These are phyloP conservation scores for Juncus effusus DNA, from an alignment of 176 grass and related monocot genomes.

Conservation along the genomic window DNA sequence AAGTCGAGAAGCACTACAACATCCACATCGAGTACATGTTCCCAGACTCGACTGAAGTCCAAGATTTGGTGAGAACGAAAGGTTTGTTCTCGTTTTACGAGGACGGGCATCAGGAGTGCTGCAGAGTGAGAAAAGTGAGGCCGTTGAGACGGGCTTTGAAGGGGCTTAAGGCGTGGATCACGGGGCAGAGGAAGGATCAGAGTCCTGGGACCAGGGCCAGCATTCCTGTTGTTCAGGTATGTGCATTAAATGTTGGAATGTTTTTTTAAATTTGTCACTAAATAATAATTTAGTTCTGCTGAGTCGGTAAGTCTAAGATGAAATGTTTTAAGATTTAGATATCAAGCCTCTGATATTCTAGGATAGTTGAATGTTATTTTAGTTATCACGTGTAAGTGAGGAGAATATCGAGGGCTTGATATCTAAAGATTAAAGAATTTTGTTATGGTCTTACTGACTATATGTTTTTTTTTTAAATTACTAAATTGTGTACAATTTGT, in stretches of 20 bases:
- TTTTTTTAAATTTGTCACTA: no score
- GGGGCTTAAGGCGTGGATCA: constrained; percentile 84
- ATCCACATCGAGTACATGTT: constrained; percentile 98
- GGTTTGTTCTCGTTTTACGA: constrained; percentile 98
- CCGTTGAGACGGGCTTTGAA: constrained; percentile 64
- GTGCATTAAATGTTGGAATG: no score
- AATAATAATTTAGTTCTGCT: no score
- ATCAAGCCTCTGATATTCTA: no score
- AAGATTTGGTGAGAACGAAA: constrained; percentile 73
- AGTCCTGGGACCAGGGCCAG: constrained; percentile 72
- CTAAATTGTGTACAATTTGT: neutral
- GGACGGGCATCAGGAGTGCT: constrained; percentile 97
- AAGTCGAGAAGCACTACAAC: constrained; percentile 86
- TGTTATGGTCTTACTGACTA: neutral
- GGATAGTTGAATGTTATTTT: no score
- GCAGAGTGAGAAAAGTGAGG: constrained; percentile 83
- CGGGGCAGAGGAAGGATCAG: constrained; percentile 91
- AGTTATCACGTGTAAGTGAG: no score
- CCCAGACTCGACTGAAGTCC: constrained; percentile 73
- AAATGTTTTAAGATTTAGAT: no score
- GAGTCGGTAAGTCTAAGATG: no score
- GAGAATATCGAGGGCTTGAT: no score
- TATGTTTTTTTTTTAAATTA: neutral
- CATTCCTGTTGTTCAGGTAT: constrained; percentile 81
- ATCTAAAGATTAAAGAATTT: no score